Base-by-base conservation (phyloP, 2,329 filamentous ascomycete species). In the Biscogniauxia mediterranea region DNA sequence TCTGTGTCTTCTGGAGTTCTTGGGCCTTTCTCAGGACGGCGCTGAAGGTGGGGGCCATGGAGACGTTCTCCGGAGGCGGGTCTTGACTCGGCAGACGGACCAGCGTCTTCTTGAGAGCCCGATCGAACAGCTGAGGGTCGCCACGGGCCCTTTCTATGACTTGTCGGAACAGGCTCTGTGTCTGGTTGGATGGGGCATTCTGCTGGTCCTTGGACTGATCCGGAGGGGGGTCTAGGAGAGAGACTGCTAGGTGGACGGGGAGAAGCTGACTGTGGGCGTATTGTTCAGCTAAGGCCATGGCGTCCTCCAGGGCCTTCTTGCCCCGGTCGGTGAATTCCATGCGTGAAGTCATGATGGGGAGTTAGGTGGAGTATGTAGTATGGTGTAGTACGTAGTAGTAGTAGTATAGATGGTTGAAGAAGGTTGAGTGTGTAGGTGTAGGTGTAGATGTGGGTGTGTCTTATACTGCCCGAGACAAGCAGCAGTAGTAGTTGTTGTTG, bases 321-420 rank as follows among this genome's bases (percentile, higher is more conserved):
- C 92, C 95, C 79, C 91, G 84, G 79, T 98, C 94, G 68, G 95
- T 99, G 76, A 97, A 97, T 75, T 96, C 89, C 88, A 93, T 92
- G 71, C 88, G 86, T 57, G 88, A 85, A 77, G 84, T 85, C 90
- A 93, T 92, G 68, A 68, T 85, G 66, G 63, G 58, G 68, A 9
- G 28, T 32, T 4, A 32, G 7, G 28, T 32, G 7, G 64, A 65
- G 68, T 70, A 63, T 61, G 52, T 58, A 15, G 56, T 69, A 11
- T 28, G 4, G 55, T 66, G 9, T 52, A 25, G 56, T 67, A 60
- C 26, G 60, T 50, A 60, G 19, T 52, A 50, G 46, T 60, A 51
- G 51, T 55, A 55, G 26, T 38, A 38, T 28, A 49, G 54, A 52
- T 54, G n/a, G n/a, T n/a, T n/a, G n/a, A n/a, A 63, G 19, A 23